Evolutionary conservation across 805 yeast species (phyloP).

Genomic region (Starmerella floricola): DNA sequence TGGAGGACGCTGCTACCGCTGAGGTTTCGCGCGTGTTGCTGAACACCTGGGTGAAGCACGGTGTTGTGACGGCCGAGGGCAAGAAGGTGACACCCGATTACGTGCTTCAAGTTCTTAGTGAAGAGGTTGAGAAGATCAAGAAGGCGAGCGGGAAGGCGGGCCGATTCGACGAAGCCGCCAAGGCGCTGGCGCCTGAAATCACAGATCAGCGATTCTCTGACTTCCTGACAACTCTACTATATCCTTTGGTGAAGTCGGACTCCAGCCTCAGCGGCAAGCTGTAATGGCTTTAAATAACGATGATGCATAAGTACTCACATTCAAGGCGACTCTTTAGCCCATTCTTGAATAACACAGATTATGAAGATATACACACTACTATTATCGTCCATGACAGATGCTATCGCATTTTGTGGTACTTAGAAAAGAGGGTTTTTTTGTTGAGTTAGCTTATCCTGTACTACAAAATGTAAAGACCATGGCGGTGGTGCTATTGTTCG

Average conservation of each 20-base stretch:
- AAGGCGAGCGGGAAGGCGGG: slow-evolving; percentile 36
- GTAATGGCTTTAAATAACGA: too few species aligned
- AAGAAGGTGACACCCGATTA: slow-evolving; percentile 40
- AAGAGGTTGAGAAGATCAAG: slow-evolving; percentile 44
- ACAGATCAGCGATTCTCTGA: slow-evolving; percentile 50
- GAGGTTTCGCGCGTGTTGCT: slow-evolving; percentile 64
- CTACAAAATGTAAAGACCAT: too few species aligned
- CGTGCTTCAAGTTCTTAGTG: slow-evolving; percentile 40
- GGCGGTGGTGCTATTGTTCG: too few species aligned
- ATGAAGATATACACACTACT: too few species aligned
- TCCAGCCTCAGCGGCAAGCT: slow-evolving; percentile 22
- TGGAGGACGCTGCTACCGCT: slow-evolving; percentile 74
- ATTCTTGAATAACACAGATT: too few species aligned
- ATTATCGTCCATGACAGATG: too few species aligned
- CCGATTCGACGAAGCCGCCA: slow-evolving; percentile 45
- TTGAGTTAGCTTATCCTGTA: too few species aligned
- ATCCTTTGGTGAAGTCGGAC: slow-evolving; percentile 37
- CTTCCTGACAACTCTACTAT: slow-evolving; percentile 54
- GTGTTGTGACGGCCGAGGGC: slow-evolving; percentile 46
- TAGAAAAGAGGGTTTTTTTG: too few species aligned
- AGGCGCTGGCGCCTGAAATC: slow-evolving; percentile 51
- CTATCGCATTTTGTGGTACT: too few species aligned
- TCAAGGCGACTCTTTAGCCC: too few species aligned
- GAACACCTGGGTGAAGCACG: slow-evolving; percentile 65
- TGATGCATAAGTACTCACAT: too few species aligned